These are phyloP conservation scores for Sarocladium oryzae DNA, from an alignment of 2,329 filamentous ascomycete species.

Conservation along the genomic window DNA sequence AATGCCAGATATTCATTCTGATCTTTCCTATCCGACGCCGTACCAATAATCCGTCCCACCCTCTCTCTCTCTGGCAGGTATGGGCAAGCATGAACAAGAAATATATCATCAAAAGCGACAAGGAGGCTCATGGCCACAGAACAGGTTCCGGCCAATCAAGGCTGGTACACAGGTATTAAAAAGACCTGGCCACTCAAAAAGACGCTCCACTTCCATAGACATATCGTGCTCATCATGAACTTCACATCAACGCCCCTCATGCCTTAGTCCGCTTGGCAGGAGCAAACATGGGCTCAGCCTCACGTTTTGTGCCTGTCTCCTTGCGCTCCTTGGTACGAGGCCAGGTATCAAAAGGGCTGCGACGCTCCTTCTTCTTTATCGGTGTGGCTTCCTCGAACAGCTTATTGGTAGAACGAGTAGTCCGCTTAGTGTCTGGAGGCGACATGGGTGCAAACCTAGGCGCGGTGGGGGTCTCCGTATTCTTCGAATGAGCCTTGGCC, in stretches of 20 bases:
- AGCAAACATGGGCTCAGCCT: conserved; percentile 24
- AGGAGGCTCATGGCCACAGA: neutral
- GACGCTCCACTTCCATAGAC: neutral
- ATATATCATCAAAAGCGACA: neutral
- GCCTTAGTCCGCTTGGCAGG: conserved; percentile 30
- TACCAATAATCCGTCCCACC: neutral
- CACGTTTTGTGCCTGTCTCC: conserved; percentile 42
- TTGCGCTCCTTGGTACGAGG: conserved; percentile 53
- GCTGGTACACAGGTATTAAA: neutral
- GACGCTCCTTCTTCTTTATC: conserved; percentile 26
- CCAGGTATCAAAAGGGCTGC: conserved; percentile 60
- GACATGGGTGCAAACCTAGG: conserved; percentile 52
- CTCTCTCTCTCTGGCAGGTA: neutral
- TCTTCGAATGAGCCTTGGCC: conserved; percentile 23
- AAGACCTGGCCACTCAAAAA: conserved; percentile 3
- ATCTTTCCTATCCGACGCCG: conserved; percentile 1
- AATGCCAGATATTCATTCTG: neutral
- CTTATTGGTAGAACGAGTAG: conserved; percentile 51
- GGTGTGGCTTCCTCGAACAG: conserved; percentile 36
- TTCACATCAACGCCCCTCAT: conserved; percentile 13
- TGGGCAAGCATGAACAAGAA: neutral
- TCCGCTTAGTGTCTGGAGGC: conserved; percentile 55
- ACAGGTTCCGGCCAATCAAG: neutral
- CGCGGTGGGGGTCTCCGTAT: conserved; percentile 43
- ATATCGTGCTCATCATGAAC: neutral